Conservation (phyloP, 768 basidiomycete species). For the Trametes coccinea region DNA sequence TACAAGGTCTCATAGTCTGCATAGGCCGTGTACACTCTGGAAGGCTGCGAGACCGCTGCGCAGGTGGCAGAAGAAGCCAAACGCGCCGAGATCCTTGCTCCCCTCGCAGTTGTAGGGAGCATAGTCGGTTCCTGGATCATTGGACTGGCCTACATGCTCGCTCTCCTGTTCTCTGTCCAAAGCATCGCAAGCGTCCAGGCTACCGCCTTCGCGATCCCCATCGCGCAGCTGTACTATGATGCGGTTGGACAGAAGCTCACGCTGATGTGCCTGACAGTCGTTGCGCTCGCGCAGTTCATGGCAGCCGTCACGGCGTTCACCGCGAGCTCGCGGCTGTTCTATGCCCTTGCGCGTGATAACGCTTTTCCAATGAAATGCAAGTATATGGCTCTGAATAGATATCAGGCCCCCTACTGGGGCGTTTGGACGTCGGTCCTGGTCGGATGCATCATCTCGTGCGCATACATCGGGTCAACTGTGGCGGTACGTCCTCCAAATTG, state of each 20-base stretch:
- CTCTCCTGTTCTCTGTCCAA: slow-evolving; percentile 58
- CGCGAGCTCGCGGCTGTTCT: slow-evolving; percentile 56
- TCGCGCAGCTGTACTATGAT: slow-evolving; percentile 58
- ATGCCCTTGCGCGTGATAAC: slow-evolving; percentile 56
- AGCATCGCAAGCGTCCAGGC: slow-evolving; percentile 49
- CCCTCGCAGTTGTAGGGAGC: slow-evolving; percentile 55
- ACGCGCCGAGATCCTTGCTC: slow-evolving; percentile 56
- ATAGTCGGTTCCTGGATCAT: slow-evolving; percentile 59
- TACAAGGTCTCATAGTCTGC: not conserved
- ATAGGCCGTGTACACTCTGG: slow-evolving; percentile 58
- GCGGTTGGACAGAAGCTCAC: slow-evolving; percentile 49
- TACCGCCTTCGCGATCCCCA: slow-evolving; percentile 56
- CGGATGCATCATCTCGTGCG: slow-evolving; percentile 56
- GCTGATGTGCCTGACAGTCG: slow-evolving; percentile 51
- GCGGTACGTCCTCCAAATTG: slow-evolving; percentile 40
- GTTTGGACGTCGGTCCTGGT: slow-evolving; percentile 55
- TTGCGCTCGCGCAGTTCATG: slow-evolving; percentile 52
- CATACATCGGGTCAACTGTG: slow-evolving; percentile 57
- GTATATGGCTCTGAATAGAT: slow-evolving; percentile 53
- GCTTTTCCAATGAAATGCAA: slow-evolving; percentile 47
- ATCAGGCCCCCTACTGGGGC: slow-evolving; percentile 54
- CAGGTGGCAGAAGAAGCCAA: slow-evolving; percentile 62
- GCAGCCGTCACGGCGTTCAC: slow-evolving; percentile 61
- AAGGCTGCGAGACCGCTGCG: slow-evolving; percentile 65
- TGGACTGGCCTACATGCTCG: slow-evolving; percentile 57